phyloP scores from a whole-genome alignment of 495 filamentous ascomycete genomes.

The Aspergillus homomorphus region DNA sequence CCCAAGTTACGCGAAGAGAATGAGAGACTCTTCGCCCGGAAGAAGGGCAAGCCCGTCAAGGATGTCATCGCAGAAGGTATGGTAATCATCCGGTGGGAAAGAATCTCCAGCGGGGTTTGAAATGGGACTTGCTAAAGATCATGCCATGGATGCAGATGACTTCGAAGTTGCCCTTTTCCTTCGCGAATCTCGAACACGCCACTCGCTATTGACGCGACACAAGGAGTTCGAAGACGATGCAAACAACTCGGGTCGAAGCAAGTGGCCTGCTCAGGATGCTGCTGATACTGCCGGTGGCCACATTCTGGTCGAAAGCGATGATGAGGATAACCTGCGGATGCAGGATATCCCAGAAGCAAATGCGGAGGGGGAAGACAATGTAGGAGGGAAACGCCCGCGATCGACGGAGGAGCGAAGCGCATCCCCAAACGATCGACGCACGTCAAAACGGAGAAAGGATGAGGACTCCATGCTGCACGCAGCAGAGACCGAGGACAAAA shows the following conservation, averaged over 20 bases:
- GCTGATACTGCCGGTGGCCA: slow-evolving; percentile 34
- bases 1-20: slow-evolving; percentile 90
- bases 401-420: slow-evolving; percentile 3
- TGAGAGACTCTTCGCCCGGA: slow-evolving; percentile 52
- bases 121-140: slow-evolving; percentile 4
- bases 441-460: slow-evolving; percentile 18
- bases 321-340: slow-evolving; percentile 33
- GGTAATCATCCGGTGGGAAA: slow-evolving; percentile 5
- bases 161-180: slow-evolving; percentile 95
- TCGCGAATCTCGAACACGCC: slow-evolving; percentile 80
- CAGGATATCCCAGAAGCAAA: slow-evolving; percentile 34
- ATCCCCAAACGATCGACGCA: slow-evolving; percentile 9
- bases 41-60: slow-evolving; percentile 76
- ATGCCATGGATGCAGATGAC: slow-evolving; percentile 59
- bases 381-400: slow-evolving; percentile 4
- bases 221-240: slow-evolving; percentile 58
- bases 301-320: slow-evolving; percentile 44
- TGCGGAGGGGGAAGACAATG: slow-evolving; percentile 17
- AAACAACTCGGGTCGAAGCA: slow-evolving; percentile 41
- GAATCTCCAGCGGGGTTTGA: not conserved
- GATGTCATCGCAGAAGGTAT: slow-evolving; percentile 82
- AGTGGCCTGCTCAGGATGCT: slow-evolving; percentile 45
- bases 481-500: slow-evolving; percentile 71
- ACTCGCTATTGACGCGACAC: slow-evolving; percentile 80
- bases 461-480: slow-evolving; percentile 9